phyloP scores from a whole-genome alignment of 1,139 yeast species.

The Arxiozyma telluris region DNA sequence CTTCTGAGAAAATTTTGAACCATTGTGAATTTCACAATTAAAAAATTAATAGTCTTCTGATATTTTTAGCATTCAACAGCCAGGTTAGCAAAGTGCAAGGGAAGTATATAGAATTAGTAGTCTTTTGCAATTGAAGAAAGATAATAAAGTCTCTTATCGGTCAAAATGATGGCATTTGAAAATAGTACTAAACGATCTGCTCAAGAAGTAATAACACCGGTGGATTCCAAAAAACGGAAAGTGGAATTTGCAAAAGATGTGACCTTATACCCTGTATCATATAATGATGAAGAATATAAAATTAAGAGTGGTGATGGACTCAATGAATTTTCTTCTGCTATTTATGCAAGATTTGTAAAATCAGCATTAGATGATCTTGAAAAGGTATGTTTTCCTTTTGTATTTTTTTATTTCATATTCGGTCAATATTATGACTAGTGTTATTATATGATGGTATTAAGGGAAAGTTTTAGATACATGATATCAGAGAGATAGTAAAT shows the following conservation, averaged over 20 bases:
- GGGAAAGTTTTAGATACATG: neutral
- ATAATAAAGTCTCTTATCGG: neutral
- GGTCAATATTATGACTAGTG: neutral
- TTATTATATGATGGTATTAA: neutral
- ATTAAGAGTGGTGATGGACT: conserved; percentile 9
- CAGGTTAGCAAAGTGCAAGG: neutral
- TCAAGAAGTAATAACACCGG: conserved; percentile 14
- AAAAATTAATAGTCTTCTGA: no score
- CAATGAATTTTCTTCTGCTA: conserved; percentile 33
- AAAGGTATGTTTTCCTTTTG: conserved; percentile 37
- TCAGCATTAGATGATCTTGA: conserved; percentile 67
- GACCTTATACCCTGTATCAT: conserved; percentile 11
- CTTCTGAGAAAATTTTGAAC: no score
- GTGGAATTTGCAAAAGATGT: conserved; percentile 27
- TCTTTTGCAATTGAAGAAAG: neutral
- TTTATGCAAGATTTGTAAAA: conserved; percentile 55
- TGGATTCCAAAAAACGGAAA: conserved; percentile 25
- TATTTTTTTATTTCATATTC: neutral
- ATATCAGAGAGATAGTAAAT: neutral
- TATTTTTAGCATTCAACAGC: neutral
- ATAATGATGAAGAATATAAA: conserved; percentile 3
- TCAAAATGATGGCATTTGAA: conserved; percentile 29
- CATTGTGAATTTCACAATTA: no score
- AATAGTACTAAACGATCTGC: conserved; percentile 21
- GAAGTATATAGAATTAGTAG: neutral